Evolutionary conservation across 192 early-diverging fungal genomes (phyloP).

Genomic region (Backusella mclennaniae): DNA sequence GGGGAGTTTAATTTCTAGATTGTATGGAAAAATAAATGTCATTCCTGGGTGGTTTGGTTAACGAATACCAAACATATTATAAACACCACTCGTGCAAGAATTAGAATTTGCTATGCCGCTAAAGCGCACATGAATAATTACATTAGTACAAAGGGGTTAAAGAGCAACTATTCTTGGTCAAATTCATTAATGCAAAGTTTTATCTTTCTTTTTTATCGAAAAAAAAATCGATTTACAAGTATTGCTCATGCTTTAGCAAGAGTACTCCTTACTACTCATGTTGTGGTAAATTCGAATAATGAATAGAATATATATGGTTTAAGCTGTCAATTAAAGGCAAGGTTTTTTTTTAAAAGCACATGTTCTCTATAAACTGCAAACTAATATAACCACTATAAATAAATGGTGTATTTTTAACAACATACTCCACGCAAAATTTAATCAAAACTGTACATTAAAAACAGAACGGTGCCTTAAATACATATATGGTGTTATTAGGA

Average conservation of each 20-base stretch:
- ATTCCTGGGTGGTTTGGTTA: conserved; percentile 1
- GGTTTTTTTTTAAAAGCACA: neutral
- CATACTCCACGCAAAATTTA: neutral
- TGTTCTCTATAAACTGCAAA: neutral
- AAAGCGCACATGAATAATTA: neutral
- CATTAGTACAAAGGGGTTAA: neutral
- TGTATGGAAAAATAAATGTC: neutral
- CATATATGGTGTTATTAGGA: neutral
- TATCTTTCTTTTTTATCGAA: neutral
- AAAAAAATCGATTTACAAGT: neutral
- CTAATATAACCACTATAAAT: conserved; percentile 1
- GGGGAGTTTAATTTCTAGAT: conserved; percentile 2
- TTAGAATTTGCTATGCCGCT: neutral
- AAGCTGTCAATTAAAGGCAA: neutral
- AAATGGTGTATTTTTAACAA: conserved; percentile 1
- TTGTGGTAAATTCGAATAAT: neutral
- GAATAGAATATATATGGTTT: neutral
- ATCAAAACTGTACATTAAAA: neutral
- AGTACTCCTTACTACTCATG: neutral
- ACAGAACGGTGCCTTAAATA: neutral
- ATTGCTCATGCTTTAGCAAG: neutral
- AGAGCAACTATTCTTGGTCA: neutral
- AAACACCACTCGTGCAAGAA: neutral
- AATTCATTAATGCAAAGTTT: conserved; percentile 7
- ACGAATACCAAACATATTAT: neutral